Conservation (phyloP, 768 basidiomycete species). For the Asterophora parasitica region DNA sequence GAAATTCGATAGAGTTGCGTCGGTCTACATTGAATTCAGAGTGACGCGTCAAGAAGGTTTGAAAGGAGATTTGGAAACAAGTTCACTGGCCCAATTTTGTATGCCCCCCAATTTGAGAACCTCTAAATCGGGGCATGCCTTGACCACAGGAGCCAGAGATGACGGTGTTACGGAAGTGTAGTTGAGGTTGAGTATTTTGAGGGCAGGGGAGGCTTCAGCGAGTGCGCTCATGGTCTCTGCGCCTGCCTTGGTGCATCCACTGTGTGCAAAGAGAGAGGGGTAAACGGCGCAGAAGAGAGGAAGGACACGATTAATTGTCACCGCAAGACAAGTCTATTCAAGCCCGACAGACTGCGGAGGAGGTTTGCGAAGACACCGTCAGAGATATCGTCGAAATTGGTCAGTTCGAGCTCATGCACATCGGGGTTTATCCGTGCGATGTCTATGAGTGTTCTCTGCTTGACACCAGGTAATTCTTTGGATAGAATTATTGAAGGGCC, state of each 20-base stretch:
- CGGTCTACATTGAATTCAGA: conserved; percentile 38
- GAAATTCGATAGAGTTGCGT: conserved; percentile 47
- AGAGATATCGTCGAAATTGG: conserved; percentile 45
- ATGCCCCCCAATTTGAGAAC: conserved; percentile 62
- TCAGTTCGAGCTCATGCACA: conserved; percentile 46
- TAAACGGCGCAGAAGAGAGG: conserved; percentile 4
- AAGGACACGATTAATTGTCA: conserved; percentile 21
- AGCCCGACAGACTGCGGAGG: conserved; percentile 37
- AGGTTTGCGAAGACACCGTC: conserved; percentile 49
- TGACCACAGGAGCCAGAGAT: conserved; percentile 41
- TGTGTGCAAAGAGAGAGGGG: conserved; percentile 20
- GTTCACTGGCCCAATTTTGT: conserved; percentile 48
- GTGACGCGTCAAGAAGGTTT: conserved; percentile 1
- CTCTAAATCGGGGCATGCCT: conserved; percentile 34
- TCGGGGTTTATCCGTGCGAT: conserved; percentile 31
- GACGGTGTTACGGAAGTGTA: conserved; percentile 52
- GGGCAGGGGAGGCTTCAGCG: conserved; percentile 35
- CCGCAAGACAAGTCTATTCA: conserved; percentile 52
- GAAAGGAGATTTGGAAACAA: not conserved
- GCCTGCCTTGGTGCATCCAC: conserved; percentile 58
- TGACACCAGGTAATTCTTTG: conserved; percentile 48
- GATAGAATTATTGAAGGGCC: conserved; percentile 46
- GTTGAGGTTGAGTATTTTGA: conserved; percentile 52
- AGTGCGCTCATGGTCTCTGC: conserved; percentile 41
- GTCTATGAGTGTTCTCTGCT: conserved; percentile 42